phyloP scores from a whole-genome alignment of 441 rosid genomes.

The Gossypium trilobum region DNA sequence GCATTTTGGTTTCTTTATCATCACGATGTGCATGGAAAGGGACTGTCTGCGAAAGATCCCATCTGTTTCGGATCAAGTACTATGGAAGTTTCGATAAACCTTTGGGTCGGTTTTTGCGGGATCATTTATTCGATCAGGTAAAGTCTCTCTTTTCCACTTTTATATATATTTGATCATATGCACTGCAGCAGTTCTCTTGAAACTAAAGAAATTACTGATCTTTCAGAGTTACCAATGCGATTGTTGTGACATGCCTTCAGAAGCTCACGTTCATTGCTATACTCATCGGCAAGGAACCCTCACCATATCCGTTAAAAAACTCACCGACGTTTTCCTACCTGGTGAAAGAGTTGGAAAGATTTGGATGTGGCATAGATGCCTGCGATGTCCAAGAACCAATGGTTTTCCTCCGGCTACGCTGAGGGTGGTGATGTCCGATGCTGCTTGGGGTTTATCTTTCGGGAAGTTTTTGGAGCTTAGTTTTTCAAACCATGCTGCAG shows the following conservation, averaged over 20 bases:
- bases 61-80: constrained; percentile 90
- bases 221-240: constrained; percentile 58
- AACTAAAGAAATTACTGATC: constrained; percentile 18
- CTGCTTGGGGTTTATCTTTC: constrained; percentile 98
- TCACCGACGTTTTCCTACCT: constrained; percentile 56
- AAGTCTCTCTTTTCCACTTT: constrained; percentile 18
- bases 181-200: constrained; percentile 2
- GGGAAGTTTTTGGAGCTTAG: constrained; percentile 99
- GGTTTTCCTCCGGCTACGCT: constrained; percentile 92
- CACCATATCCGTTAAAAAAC: constrained; percentile 89
- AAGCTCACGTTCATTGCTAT: constrained; percentile 95
- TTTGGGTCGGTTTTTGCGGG: constrained; percentile 84
- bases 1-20: constrained; percentile 95
- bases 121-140: constrained; percentile 88
- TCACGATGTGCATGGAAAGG: constrained; percentile 97
- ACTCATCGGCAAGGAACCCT: constrained; percentile 96
- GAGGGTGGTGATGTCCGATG: constrained; percentile 92
- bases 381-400: constrained; percentile 63
- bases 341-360: constrained; percentile 93
- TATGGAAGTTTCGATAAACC: constrained; percentile 95
- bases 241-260: constrained; percentile 90
- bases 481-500: constrained; percentile 98
- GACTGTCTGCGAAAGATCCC: constrained; percentile 89
- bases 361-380: constrained; percentile 99
- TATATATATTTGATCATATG: not conserved